Conservation (phyloP, 345 rosid species). For the Nasturtium officinale region DNA sequence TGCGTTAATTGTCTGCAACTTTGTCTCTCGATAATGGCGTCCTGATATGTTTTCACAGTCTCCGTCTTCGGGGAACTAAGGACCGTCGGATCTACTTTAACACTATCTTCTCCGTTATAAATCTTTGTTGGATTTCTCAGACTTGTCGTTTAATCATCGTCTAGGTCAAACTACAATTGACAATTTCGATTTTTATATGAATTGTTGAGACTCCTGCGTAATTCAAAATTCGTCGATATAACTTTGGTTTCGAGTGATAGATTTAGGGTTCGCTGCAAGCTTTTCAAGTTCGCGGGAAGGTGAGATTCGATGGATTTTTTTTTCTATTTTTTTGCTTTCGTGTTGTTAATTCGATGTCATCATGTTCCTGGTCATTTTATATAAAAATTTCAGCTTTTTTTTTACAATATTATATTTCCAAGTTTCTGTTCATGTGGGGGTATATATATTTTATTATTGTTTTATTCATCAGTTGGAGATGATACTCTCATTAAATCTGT, state of each 20-base stretch:
- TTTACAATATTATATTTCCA: conserved; percentile 29
- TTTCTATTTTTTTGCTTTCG: background rate
- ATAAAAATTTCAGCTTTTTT: background rate
- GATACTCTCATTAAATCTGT: conserved; percentile 1
- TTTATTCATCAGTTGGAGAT: background rate
- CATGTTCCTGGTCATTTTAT: background rate
- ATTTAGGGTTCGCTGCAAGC: conserved; percentile 28
- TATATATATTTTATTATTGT: background rate
- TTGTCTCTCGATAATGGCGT: conserved; percentile 30
- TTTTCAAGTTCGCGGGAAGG: conserved; percentile 26
- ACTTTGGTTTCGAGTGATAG: conserved; percentile 22
- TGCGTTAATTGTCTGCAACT: conserved; percentile 16
- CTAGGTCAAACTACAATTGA: conserved; percentile 14
- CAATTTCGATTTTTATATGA: background rate
- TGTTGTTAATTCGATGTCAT: conserved; percentile 9
- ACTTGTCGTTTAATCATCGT: background rate
- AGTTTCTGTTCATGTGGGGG: conserved; percentile 41
- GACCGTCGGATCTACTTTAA: background rate
- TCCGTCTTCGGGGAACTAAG: conserved; percentile 10
- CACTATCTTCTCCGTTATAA: background rate
- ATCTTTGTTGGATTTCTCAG: background rate
- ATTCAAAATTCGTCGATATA: conserved; percentile 39
- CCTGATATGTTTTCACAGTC: conserved; percentile 13
- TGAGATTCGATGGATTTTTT: conserved; percentile 36
- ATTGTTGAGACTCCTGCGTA: background rate